A percentile compares a stretch with the other conserved stretches of the same genome.
phyloP scores from a whole-genome alignment of 345 rosid genomes.

The Syzygium aromaticum region DNA sequence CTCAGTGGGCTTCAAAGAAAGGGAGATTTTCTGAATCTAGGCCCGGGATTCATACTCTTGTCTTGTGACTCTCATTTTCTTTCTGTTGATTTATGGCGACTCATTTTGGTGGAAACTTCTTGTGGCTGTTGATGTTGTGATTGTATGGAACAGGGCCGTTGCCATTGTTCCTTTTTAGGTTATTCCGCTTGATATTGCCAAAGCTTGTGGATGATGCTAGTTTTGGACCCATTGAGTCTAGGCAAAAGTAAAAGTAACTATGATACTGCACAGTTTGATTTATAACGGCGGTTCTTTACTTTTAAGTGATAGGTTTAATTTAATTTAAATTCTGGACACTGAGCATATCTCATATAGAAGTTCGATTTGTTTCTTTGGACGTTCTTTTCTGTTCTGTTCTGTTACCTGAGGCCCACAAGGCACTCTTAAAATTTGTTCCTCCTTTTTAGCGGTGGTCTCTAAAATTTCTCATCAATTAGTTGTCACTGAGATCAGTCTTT shows the following conservation, averaged over 20 bases:
- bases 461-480: background rate
- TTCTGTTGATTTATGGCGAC: background rate
- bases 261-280: background rate
- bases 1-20: background rate
- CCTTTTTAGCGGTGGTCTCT: background rate
- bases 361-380: background rate
- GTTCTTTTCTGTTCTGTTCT: background rate
- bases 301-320: background rate
- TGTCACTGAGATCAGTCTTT: slow-evolving; percentile 5
- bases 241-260: background rate
- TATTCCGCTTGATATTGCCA: background rate
- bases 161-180: background rate
- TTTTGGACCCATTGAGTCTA: background rate
- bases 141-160: background rate
- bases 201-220: background rate
- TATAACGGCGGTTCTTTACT: background rate
- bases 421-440: background rate
- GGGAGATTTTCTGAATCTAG: background rate
- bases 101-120: background rate
- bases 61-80: background rate
- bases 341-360: background rate
- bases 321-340: background rate
- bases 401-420: background rate
- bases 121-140: background rate
- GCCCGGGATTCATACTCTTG: background rate